Evolutionary conservation across 345 rosid species (phyloP).

Genomic region (Turritis glabra): DNA sequence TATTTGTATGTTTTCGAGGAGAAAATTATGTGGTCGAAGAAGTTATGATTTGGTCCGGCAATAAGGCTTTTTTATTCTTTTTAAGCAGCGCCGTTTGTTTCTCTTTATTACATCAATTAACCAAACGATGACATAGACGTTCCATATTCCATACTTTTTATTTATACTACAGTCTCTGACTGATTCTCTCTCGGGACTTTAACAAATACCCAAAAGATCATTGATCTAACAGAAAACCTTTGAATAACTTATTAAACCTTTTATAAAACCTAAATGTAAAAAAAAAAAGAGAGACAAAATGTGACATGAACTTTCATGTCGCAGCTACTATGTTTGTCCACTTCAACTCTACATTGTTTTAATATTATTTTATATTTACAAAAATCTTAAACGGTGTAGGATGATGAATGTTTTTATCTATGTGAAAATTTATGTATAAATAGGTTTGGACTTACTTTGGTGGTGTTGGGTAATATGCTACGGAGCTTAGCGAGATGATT

Average conservation of each 20-base stretch:
- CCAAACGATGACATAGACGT: slow-evolving; percentile 63
- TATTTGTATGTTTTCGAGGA: slow-evolving; percentile 26
- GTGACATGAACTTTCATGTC: slow-evolving; percentile 42
- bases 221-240: slow-evolving; percentile 21
- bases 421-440: neutral
- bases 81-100: slow-evolving; percentile 63
- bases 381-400: neutral
- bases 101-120: slow-evolving; percentile 70
- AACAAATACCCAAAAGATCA: slow-evolving; percentile 37
- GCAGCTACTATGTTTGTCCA: slow-evolving; percentile 35
- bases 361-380: neutral
- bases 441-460: slow-evolving; percentile 70
- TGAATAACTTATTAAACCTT: slow-evolving; percentile 28
- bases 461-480: slow-evolving; percentile 90
- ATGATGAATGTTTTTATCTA: slow-evolving; percentile 8
- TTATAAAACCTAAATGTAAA: slow-evolving; percentile 27
- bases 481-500: slow-evolving; percentile 95
- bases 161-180: slow-evolving; percentile 35
- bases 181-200: slow-evolving; percentile 43
- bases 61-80: slow-evolving; percentile 53
- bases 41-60: slow-evolving; percentile 50
- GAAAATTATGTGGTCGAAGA: slow-evolving; percentile 35
- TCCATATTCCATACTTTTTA: slow-evolving; percentile 41
- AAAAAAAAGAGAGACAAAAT: slow-evolving; percentile 22
- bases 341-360: slow-evolving; percentile 26